A percentile compares a stretch with the other conserved stretches of the same genome.
phyloP scores from a whole-genome alignment of 2,329 filamentous ascomycete genomes.

The Myriosclerotinia duriaeana region DNA sequence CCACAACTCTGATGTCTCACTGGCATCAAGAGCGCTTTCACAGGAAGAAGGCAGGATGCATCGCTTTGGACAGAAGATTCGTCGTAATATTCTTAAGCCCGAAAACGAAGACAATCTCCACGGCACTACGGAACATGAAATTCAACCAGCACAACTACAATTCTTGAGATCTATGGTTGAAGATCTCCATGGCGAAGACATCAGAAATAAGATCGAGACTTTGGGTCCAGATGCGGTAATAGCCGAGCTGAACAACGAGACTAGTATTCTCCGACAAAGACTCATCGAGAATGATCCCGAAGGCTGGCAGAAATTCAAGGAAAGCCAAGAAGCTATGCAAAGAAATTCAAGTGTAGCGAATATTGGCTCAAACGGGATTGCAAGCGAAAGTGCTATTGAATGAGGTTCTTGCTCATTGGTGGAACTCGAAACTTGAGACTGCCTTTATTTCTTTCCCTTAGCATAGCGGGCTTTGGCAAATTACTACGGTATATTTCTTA shows the following conservation, averaged over 20 bases:
- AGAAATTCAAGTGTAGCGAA: slow-evolving; percentile 33
- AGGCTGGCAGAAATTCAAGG: slow-evolving; percentile 62
- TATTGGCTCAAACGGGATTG: slow-evolving; percentile 29
- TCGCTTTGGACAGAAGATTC: slow-evolving; percentile 64
- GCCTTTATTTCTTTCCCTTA: neutral
- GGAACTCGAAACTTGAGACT: neutral
- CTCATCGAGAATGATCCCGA: slow-evolving; percentile 63
- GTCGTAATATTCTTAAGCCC: slow-evolving; percentile 58
- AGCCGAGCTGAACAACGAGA: slow-evolving; percentile 54
- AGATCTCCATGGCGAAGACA: slow-evolving; percentile 59
- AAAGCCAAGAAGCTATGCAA: slow-evolving; percentile 51
- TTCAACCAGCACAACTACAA: slow-evolving; percentile 38
- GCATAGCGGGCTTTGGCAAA: slow-evolving; percentile 2
- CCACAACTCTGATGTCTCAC: slow-evolving; percentile 64
- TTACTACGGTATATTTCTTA: slow-evolving; percentile 2
- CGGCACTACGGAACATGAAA: slow-evolving; percentile 47
- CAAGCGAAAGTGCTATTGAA: slow-evolving; percentile 35
- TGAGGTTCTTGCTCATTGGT: slow-evolving; percentile 10
- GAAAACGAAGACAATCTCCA: slow-evolving; percentile 33
- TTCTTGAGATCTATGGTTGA: slow-evolving; percentile 63
- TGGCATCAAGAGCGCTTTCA: slow-evolving; percentile 62
- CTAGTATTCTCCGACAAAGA: slow-evolving; percentile 44
- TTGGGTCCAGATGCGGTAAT: slow-evolving; percentile 57
- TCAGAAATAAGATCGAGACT: slow-evolving; percentile 53
- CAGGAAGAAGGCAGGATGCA: slow-evolving; percentile 71